phyloP scores from a whole-genome alignment of 352 stramenopile genomes.

The Phytopythium sindhum region DNA sequence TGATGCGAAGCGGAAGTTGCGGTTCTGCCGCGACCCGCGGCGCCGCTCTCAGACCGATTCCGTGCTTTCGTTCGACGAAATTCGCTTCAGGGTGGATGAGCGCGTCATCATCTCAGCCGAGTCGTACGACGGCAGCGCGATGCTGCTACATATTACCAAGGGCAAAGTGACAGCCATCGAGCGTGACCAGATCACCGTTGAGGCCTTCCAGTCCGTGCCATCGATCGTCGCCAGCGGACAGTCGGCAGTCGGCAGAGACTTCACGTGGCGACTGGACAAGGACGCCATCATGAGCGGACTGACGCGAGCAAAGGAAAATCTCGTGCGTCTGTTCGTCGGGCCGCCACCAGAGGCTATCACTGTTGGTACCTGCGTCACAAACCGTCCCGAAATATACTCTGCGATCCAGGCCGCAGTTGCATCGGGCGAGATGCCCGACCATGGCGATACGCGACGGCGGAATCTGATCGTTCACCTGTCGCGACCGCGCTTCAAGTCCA shows the following conservation, averaged over 20 bases:
- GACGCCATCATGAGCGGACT: slow-evolving; percentile 66
- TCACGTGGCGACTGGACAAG: slow-evolving; percentile 77
- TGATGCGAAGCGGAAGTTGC: slow-evolving; percentile 32
- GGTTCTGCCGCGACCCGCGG: slow-evolving; percentile 49
- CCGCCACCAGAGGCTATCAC: slow-evolving; percentile 36
- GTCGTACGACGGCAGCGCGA: slow-evolving; percentile 55
- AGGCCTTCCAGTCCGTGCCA: slow-evolving; percentile 58
- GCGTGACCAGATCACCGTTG: slow-evolving; percentile 39
- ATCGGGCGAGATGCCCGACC: slow-evolving; percentile 15
- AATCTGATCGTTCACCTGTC: slow-evolving; percentile 64
- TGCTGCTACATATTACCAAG: slow-evolving; percentile 63
- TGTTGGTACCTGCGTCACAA: slow-evolving; percentile 28
- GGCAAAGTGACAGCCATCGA: slow-evolving; percentile 51
- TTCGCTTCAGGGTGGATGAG: slow-evolving; percentile 65
- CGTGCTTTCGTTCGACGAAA: slow-evolving; percentile 37
- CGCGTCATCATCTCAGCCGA: slow-evolving; percentile 72
- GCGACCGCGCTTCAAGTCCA: slow-evolving; percentile 57
- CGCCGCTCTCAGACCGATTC: slow-evolving; percentile 11
- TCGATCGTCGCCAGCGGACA: slow-evolving; percentile 47
- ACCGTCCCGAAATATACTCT: slow-evolving; percentile 31
- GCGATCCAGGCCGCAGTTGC: slow-evolving; percentile 14
- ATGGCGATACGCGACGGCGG: slow-evolving; percentile 46
- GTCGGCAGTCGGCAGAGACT: slow-evolving; percentile 58
- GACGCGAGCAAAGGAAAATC: slow-evolving; percentile 70
- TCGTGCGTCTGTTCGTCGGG: slow-evolving; percentile 69